phyloP scores from a whole-genome alignment of 2,329 filamentous ascomycete species.

The Stagonosporopsis vannaccii region DNA sequence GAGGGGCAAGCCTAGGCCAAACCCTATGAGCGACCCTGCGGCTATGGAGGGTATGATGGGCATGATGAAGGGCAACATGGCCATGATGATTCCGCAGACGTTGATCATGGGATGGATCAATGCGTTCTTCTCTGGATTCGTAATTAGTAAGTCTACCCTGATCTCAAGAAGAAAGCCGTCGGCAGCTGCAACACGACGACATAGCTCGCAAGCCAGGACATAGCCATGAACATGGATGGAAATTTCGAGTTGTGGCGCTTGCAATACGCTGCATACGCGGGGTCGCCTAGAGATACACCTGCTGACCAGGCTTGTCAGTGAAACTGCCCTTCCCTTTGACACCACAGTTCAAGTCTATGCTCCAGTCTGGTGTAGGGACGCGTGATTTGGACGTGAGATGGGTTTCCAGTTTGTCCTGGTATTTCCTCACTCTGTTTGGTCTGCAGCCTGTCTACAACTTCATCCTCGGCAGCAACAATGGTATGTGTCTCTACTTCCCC shows the following conservation, averaged over 20 bases:
- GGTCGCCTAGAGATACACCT: not conserved
- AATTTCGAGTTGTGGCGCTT: not conserved
- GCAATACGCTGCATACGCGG: not conserved
- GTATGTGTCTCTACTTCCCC: constrained; percentile 60
- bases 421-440: constrained; percentile 96
- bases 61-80: constrained; percentile 99
- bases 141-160: constrained; percentile 74
- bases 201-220: not conserved
- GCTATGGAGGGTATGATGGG: constrained; percentile 99
- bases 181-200: not conserved
- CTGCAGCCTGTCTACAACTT: constrained; percentile 98
- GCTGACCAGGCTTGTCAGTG: constrained; percentile 61
- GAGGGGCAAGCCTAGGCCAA: constrained; percentile 85
- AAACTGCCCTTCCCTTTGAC: constrained; percentile 97
- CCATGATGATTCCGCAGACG: constrained; percentile 99
- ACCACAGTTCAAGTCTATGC: constrained; percentile 99
- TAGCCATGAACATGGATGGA: not conserved
- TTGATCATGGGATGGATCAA: constrained; percentile 99
- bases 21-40: constrained; percentile 93
- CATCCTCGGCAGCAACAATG: constrained; percentile 92
- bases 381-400: constrained; percentile 95
- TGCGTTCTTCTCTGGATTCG: constrained; percentile 97
- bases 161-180: not conserved
- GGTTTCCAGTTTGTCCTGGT: constrained; percentile 99
- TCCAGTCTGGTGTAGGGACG: constrained; percentile 95